Base-by-base conservation (phyloP, 352 stramenopile genomes). In the Pythium rishiriense region DNA sequence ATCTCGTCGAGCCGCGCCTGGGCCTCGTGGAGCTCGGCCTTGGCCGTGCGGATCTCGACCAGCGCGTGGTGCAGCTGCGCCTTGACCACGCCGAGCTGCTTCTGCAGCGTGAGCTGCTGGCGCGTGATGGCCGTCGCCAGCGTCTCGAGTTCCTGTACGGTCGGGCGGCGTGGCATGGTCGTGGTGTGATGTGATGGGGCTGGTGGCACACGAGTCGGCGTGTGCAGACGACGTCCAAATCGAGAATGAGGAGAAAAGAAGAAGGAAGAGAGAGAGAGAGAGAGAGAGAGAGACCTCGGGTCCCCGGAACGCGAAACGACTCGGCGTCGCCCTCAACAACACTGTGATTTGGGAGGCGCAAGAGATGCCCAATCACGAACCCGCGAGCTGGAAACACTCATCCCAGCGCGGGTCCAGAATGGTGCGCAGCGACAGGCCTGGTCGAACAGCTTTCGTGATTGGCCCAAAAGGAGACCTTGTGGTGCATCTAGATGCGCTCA, bases 1-100 rank as follows among this genome's bases (percentile, higher is more conserved):
- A 91, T 91, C 74, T 91, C 82, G 39, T 80, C 53, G 24, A 91
- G 72, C 0, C 82, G 79, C 15, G 68, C 50, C 15, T 76, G 68
- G 21, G 76, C 80, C 43, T 90, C 81, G 28, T 70, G 69, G 53
- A 87, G 70, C 62, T 90, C 81, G 39, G 75, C 72, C 45, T 78
- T 72, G 53, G 81, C 83, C 53, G 68, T 74, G 42, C 58, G 57
- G 60, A 90, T 66, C 19, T 79, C 77, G 33, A 65, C 49, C 31
- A 76, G 68, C 19, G 76, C 78, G 35, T 46, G 46, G 11, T 42
- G 53, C 9, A 90, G 46, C 39, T 88, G 71, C 19, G 62, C 55
- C 1, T 72, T 68, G 24, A 87, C 49, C 25, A 67, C 57, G 1
- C 60, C 52, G 50, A 88, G 74, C 52, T 86, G 75, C 51, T 68